Evolutionary conservation across 345 rosid species (phyloP).

Genomic region (Eucalyptus leucophloia): DNA sequence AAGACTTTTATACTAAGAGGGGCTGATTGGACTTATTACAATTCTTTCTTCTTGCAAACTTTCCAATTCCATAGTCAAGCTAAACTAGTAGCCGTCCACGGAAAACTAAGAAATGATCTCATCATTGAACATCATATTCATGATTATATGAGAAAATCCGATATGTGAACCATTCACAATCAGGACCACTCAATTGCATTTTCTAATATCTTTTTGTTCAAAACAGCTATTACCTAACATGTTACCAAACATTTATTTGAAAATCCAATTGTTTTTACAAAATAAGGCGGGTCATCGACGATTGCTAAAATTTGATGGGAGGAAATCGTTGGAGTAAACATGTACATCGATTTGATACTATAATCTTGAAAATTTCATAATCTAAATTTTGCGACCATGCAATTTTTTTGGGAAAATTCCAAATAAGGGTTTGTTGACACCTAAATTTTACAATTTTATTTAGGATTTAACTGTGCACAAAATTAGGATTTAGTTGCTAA

Average conservation of each 20-base stretch:
- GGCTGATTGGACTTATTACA: not conserved
- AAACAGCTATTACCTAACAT: not conserved
- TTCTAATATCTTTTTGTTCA: not conserved
- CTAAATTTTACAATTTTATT: too few relatives aligned
- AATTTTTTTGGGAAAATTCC: too few relatives aligned
- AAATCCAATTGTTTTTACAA: not conserved
- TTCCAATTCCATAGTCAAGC: not conserved
- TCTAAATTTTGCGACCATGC: not conserved
- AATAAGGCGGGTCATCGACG: not conserved
- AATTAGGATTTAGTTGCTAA: too few relatives aligned
- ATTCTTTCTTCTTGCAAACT: not conserved
- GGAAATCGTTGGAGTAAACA: not conserved
- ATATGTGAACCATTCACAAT: not conserved
- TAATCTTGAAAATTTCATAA: not conserved
- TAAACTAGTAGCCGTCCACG: not conserved
- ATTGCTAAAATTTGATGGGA: not conserved
- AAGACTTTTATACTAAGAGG: not conserved
- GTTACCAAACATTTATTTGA: not conserved
- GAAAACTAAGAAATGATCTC: not conserved
- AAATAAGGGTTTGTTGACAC: too few relatives aligned
- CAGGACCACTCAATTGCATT: not conserved
- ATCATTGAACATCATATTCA: not conserved
- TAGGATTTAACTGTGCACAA: too few relatives aligned
- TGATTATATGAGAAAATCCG: not conserved
- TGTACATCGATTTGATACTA: not conserved